These are phyloP conservation scores for Trichoderma sp. DNA, from an alignment of 2,329 filamentous ascomycete species.

Conservation along the genomic window DNA sequence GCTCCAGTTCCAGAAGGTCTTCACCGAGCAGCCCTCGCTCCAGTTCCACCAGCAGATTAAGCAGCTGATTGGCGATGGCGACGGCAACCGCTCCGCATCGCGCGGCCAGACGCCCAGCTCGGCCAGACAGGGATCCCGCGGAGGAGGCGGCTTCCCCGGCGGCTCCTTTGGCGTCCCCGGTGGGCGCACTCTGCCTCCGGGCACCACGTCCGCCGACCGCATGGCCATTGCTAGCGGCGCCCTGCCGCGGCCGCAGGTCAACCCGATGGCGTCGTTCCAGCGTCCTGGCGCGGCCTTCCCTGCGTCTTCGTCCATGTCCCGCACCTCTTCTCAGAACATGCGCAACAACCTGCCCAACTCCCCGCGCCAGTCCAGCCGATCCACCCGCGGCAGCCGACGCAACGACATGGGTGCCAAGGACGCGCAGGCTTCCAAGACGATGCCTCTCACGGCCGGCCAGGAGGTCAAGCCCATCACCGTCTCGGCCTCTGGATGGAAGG, in stretches of 20 bases:
- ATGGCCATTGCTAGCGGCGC: conserved; percentile 65
- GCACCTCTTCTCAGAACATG: conserved; percentile 63
- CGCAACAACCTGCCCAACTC: conserved; percentile 68
- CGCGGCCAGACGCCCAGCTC: conserved; percentile 58
- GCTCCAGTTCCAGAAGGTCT: conserved; percentile 93
- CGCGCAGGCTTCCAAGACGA: conserved; percentile 75
- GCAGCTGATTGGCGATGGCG: conserved; percentile 78
- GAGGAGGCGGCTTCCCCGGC: conserved; percentile 62
- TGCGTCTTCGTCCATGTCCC: conserved; percentile 62
- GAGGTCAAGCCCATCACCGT: conserved; percentile 78
- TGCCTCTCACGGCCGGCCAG: conserved; percentile 85
- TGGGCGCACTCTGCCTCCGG: conserved; percentile 65
- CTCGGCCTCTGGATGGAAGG: conserved; percentile 85
- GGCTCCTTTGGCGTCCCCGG: conserved; percentile 64
- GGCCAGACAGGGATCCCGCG: conserved; percentile 55
- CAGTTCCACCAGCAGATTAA: conserved; percentile 93
- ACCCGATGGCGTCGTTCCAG: conserved; percentile 46
- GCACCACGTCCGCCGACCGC: conserved; percentile 76
- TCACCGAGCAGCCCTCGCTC: conserved; percentile 92
- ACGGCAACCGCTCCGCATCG: conserved; percentile 63
- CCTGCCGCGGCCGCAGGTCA: conserved; percentile 52
- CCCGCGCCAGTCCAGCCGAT: conserved; percentile 67
- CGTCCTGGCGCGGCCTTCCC: conserved; percentile 62
- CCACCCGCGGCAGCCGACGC: conserved; percentile 66
- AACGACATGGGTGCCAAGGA: conserved; percentile 61